A percentile compares a stretch with the other conserved stretches of the same genome.
These are phyloP conservation scores for Gloeophyllum trabeum DNA, from an alignment of 768 basidiomycete genomes.

Conservation along the genomic window DNA sequence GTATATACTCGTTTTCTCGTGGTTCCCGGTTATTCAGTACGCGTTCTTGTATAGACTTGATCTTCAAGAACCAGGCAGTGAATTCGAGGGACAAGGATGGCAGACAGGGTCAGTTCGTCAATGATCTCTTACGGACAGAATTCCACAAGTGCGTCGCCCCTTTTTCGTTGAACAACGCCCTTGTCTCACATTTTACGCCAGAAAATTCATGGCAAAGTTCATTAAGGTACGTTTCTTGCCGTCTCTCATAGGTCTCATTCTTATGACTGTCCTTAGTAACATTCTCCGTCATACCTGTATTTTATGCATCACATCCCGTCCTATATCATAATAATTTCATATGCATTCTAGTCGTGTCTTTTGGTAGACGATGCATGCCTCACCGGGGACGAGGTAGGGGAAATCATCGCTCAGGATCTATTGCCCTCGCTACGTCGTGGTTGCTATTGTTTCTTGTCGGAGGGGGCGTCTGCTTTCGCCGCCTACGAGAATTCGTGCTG, in stretches of 20 bases:
- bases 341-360: too few relatives aligned
- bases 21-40: neutral
- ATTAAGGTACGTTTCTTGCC: conserved; percentile 46
- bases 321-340: neutral
- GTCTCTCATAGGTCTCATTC: neutral
- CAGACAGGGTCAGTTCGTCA: conserved; percentile 76
- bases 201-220: conserved; percentile 90
- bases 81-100: conserved; percentile 46
- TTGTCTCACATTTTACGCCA: conserved; percentile 18
- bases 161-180: conserved; percentile 1
- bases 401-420: too few relatives aligned
- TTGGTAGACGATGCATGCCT: too few relatives aligned
- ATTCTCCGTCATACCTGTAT: neutral
- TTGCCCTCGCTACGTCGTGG: too few relatives aligned
- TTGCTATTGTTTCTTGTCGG: too few relatives aligned
- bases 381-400: too few relatives aligned
- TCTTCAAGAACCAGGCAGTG: conserved; percentile 97
- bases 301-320: neutral
- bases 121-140: conserved; percentile 88
- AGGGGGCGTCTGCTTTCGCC: too few relatives aligned
- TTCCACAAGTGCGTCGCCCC: conserved; percentile 69
- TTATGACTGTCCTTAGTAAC: neutral
- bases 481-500: too few relatives aligned
- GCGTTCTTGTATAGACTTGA: conserved; percentile 50
- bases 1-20: conserved; percentile 11